phyloP scores from a whole-genome alignment of 331 rosid genomes.

The Malus hybrid region DNA sequence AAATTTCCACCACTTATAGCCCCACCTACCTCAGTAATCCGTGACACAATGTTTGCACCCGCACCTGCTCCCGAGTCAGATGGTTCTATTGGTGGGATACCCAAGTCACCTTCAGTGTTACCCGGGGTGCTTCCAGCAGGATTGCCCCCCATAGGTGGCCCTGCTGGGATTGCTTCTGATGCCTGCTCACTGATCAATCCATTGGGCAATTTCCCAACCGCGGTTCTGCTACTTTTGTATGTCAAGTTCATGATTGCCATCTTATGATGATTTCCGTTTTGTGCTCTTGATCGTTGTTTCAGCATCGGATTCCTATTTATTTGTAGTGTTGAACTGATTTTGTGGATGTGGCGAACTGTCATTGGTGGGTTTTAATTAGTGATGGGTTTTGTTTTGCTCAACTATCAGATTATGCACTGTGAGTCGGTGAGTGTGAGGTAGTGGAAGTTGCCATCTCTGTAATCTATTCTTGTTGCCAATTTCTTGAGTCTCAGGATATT shows the following conservation, averaged over 20 bases:
- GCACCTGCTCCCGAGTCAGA: conserved; percentile 62
- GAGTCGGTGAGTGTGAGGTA: neutral
- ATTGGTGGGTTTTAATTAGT: neutral
- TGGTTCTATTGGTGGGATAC: conserved; percentile 38
- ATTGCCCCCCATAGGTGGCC: conserved; percentile 60
- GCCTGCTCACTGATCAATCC: conserved; percentile 59
- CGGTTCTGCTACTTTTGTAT: conserved; percentile 30
- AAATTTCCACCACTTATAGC: conserved; percentile 71
- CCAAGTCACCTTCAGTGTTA: conserved; percentile 31
- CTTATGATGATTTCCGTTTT: conserved; percentile 36
- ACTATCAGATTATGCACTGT: conserved; percentile 2
- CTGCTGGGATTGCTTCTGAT: conserved; percentile 51
- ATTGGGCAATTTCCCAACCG: conserved; percentile 29
- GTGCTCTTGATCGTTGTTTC: conserved; percentile 15
- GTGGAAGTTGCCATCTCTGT: conserved; percentile 2
- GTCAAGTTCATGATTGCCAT: conserved; percentile 31
- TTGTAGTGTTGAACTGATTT: conserved; percentile 26
- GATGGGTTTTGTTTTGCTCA: conserved; percentile 1
- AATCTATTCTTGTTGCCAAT: neutral
- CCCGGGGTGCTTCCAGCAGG: conserved; percentile 65
- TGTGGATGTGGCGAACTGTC: conserved; percentile 26
- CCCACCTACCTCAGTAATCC: conserved; percentile 62
- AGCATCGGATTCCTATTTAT: conserved; percentile 16
- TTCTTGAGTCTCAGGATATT: neutral
- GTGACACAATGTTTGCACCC: conserved; percentile 51